Evolutionary conservation across 208 protist genomes (phyloP), one percentile per base, ranked within the genome.

Genomic region (Phytomonas francai): DNA sequence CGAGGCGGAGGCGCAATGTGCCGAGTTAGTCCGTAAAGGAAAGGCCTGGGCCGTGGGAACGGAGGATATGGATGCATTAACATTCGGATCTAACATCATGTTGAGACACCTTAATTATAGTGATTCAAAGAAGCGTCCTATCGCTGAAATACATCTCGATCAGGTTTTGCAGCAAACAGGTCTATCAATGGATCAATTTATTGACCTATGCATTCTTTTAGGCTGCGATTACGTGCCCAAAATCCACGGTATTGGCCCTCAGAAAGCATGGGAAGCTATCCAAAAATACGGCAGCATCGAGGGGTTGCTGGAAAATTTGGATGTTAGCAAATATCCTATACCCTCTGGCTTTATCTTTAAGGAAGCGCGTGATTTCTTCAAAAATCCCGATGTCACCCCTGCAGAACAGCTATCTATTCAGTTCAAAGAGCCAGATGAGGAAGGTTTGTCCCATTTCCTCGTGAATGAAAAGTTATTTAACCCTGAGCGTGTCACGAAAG

Each of bases 41-140:
- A 92, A 97, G 64, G 97, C 98, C 32, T 99, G 88, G 87, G 99
- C 96, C 0, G 98, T 98, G 5, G 98, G 85, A 11, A 99, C 99
- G 22, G 98, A 99, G 79, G 99, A 99, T 81, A 99, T 99, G 98
- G 99, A 99, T 76, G 88, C 98, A 14, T 90, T 99, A 2, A 99
- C 98, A 1, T 99, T 99, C 77, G 98, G 97, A 16, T 85, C 97
- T 0, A 83, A 82, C 7, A 79, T 98, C 32, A 85, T 99, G 70
- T 73, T 99, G 2, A 88, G 99, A 28, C 92, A 99, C 77, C 63
- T 99, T 33, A 99, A 94, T 65, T 93, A 92, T 51, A 92, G 89
- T 65, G 97, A 99, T 30, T 89, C 95, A 12, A 96, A 97, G 54
- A 99, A 99, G 72, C 84, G 95, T 51, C 94, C 97, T 25, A 98